phyloP scores from a whole-genome alignment of 1,284 basidiomycete species.

The Trametes polyzona region DNA sequence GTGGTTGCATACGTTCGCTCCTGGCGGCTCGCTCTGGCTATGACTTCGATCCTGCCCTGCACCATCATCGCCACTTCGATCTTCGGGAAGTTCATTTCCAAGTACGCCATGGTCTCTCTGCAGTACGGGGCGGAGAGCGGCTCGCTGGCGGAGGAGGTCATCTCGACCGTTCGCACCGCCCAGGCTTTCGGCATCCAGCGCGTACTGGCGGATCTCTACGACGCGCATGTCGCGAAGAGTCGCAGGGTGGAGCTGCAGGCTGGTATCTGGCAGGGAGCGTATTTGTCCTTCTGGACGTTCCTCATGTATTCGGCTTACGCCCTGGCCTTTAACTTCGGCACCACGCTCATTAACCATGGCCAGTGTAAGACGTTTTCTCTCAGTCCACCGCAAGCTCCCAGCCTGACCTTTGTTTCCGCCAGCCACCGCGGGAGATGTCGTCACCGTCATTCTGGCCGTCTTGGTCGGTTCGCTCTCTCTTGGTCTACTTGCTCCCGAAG shows the following conservation, averaged over 20 bases:
- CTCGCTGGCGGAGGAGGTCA: slow-evolving; percentile 93
- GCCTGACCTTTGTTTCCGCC: slow-evolving; percentile 1
- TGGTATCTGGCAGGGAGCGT: slow-evolving; percentile 66
- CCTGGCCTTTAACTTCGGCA: slow-evolving; percentile 81
- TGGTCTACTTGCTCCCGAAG: slow-evolving; percentile 76
- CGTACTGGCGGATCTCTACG: slow-evolving; percentile 71
- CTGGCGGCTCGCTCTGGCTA: slow-evolving; percentile 87
- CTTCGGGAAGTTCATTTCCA: slow-evolving; percentile 79
- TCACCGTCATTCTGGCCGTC: slow-evolving; percentile 86
- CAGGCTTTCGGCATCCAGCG: slow-evolving; percentile 91
- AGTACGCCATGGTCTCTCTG: slow-evolving; percentile 58
- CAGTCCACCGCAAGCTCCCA: too few species aligned
- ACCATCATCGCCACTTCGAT: slow-evolving; percentile 78
- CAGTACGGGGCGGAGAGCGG: slow-evolving; percentile 80
- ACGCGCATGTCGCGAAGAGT: slow-evolving; percentile 62
- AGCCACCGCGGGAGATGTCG: slow-evolving; percentile 70
- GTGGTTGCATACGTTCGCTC: slow-evolving; percentile 69
- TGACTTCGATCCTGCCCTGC: slow-evolving; percentile 88
- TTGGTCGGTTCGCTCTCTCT: slow-evolving; percentile 90
- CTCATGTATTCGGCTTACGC: slow-evolving; percentile 77
- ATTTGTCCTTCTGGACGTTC: slow-evolving; percentile 80
- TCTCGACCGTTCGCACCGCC: slow-evolving; percentile 85
- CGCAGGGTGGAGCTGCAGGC: slow-evolving; percentile 64
- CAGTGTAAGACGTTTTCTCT: slow-evolving; percentile 54
- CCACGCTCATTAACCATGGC: slow-evolving; percentile 76